Evolutionary conservation across 352 stramenopile genomes (phyloP), one percentile per base, ranked within the genome.

Genomic region (Peronospora belbahrii): DNA sequence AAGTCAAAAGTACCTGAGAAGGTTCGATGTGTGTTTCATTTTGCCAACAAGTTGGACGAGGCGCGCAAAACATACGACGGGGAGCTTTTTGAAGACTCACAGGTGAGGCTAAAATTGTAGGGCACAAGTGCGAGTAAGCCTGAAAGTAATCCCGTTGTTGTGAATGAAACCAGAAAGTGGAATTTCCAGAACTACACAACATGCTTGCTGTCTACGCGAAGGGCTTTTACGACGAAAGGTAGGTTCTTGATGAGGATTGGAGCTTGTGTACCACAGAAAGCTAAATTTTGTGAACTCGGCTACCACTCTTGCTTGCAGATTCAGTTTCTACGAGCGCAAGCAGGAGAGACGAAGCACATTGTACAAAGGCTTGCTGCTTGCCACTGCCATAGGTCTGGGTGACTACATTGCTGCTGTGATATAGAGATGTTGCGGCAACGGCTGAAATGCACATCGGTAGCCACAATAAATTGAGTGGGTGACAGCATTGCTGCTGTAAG

Each of bases 1-100:
- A 84, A 74, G 34, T 64, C 70, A 18, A 85, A 88, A 59, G 66
- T 88, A 20, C 67, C 73, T 3, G 76, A 88, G 54, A 88, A 88
- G 55, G 58, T 80, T 36, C 76, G 76, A 41, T 88, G 76, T 47
- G 65, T 85, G 18, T 88, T 78, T 54, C 67, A 85, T 53, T 88
- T 81, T 46, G 66, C 73, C 18, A 60, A 75, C 40, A 84, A 83
- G 37, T 45, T 76, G 35, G 68, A 84, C 34, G 64, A 83, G 42
- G 59, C 70, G 20, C 52, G 52, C 50, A 82, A 80, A 48, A 80
- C 48, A 4, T 52, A 78, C 9, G 59, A 73, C 25, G 85, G 69
- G 68, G 66, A 85, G 20, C 52, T 67, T 22, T 83, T 88, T 47
- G 65, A 73, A 36, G 65, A 77, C 43, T 84, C 65, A 5, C 70